Base-by-base conservation (phyloP, 148 eudicot genomes). In the Camellia lanceoleosa region DNA sequence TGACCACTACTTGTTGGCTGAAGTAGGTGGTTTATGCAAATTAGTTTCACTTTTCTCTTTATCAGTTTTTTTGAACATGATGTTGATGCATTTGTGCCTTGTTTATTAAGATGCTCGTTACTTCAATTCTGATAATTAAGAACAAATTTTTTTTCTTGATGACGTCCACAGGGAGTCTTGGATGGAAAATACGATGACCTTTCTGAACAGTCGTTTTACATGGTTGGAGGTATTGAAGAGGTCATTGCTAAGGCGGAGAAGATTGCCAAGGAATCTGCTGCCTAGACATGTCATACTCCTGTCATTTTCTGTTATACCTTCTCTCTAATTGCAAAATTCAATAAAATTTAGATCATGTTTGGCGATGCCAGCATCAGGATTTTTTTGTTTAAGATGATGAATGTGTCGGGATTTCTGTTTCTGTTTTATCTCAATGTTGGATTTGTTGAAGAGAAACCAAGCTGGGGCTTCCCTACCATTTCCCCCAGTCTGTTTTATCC, bases 141-240 rank as follows among this genome's bases (percentile, higher is more conserved):
- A 30, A 30, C 38, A 30, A 30, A 2, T 15, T 60, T 62, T 58
- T 81, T 59, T 59, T 18, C 52, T n/a, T 51, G 10, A 44, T 51
- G 10, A 44, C 73, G 75, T 67, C 2, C 75, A 82, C 86, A 95
- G 98, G 98, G 97, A 72, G 98, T 95, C 42, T 87, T 95, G 92
- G 98, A 95, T 82, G 98, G 98, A 23, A 95, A 95, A 82, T 95
- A 87, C 7, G 98, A 95, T 84, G 98, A 95, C 83, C 97, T 95
- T 73, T 41, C 98, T 11, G 98, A 95, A 82, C 98, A 95, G 75
- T 89, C 98, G 49, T 95, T 95, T 83, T 95, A 95, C 90, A 95
- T 95, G 98, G 97, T 93, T 86, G 98, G 98, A 85, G 98, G 98
- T 73, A 95, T 95, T 12, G 98, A 95, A 2, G 98, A 95, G 87